phyloP scores from a whole-genome alignment of 1,284 basidiomycete species.

The Leccinum solheimii region DNA sequence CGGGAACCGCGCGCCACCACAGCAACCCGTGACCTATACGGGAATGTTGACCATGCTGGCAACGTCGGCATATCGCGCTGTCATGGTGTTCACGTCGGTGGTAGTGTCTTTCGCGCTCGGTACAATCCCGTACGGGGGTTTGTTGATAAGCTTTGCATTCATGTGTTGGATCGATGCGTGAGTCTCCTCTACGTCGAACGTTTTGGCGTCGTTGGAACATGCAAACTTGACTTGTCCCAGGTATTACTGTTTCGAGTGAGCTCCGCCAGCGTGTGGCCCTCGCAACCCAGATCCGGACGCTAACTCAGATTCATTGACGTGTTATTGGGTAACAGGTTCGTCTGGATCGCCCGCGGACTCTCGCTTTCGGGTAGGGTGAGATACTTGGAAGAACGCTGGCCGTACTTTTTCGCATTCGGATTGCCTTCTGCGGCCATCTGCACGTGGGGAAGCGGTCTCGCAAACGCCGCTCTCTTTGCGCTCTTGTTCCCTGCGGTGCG shows the following conservation, averaged over 20 bases:
- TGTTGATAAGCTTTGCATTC: constrained; percentile 62
- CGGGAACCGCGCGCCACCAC: constrained; percentile 52
- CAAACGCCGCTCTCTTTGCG: constrained; percentile 77
- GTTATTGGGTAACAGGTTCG: constrained; percentile 49
- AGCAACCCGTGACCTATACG: constrained; percentile 58
- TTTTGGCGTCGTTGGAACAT: constrained; percentile 2
- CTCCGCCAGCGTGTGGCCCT: constrained; percentile 8
- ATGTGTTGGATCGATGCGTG: constrained; percentile 83
- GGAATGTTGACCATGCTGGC: constrained; percentile 72
- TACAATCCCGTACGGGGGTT: constrained; percentile 64
- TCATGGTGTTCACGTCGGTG: constrained; percentile 80
- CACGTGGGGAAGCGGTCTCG: constrained; percentile 67
- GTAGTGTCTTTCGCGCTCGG: constrained; percentile 63
- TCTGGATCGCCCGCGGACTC: constrained; percentile 74
- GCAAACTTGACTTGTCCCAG: constrained; percentile 38
- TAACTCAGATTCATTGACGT: constrained; percentile 8
- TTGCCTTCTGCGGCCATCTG: constrained; percentile 67
- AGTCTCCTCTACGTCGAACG: constrained; percentile 38
- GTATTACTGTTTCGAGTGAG: constrained; percentile 88
- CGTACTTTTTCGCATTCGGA: constrained; percentile 83
- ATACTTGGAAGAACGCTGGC: constrained; percentile 82
- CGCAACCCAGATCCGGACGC: neutral
- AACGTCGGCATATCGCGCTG: constrained; percentile 72
- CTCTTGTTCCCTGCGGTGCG: constrained; percentile 73
- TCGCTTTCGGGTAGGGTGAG: constrained; percentile 67